phyloP scores from a whole-genome alignment of 2,329 filamentous ascomycete genomes.

The Cryphonectria parasitica region DNA sequence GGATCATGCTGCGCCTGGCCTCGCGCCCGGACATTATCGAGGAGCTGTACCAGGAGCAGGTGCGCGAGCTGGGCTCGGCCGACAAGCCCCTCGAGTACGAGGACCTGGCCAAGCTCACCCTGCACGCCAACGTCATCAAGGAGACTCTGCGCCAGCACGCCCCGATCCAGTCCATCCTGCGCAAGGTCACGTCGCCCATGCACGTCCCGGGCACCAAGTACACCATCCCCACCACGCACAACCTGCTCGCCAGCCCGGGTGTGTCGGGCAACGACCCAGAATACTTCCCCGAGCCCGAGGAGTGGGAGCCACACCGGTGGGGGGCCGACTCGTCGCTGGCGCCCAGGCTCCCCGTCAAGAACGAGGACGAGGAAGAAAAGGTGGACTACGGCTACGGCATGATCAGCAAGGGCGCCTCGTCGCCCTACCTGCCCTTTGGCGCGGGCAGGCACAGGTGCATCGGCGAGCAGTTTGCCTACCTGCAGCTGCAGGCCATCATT shows the following conservation, averaged over 20 bases:
- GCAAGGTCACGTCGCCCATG: conserved; percentile 88
- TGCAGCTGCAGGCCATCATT: conserved; percentile 86
- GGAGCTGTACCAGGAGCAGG: conserved; percentile 77
- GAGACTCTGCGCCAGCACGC: conserved; percentile 90
- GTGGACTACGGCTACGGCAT: conserved; percentile 93
- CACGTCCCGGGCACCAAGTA: conserved; percentile 80
- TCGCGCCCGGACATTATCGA: conserved; percentile 70
- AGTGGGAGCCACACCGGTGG: conserved; percentile 94
- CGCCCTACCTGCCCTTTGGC: conserved; percentile 92
- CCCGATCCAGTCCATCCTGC: conserved; percentile 94
- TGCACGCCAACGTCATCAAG: conserved; percentile 85
- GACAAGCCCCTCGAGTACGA: conserved; percentile 78
- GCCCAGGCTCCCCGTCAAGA: conserved; percentile 47
- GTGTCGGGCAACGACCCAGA: conserved; percentile 72
- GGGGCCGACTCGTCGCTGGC: conserved; percentile 65
- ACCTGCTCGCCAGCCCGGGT: conserved; percentile 82
- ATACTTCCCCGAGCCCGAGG: conserved; percentile 80
- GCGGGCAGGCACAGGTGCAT: conserved; percentile 93
- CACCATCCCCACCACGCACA: conserved; percentile 79
- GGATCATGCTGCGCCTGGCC: conserved; percentile 77
- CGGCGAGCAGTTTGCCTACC: conserved; percentile 93
- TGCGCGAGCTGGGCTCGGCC: conserved; percentile 71
- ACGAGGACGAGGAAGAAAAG: conserved; percentile 69
- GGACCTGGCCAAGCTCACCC: conserved; percentile 74
- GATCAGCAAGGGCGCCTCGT: conserved; percentile 86